Conservation (phyloP, 306 rosid genomes). For the Pyrus bretschneideri region DNA sequence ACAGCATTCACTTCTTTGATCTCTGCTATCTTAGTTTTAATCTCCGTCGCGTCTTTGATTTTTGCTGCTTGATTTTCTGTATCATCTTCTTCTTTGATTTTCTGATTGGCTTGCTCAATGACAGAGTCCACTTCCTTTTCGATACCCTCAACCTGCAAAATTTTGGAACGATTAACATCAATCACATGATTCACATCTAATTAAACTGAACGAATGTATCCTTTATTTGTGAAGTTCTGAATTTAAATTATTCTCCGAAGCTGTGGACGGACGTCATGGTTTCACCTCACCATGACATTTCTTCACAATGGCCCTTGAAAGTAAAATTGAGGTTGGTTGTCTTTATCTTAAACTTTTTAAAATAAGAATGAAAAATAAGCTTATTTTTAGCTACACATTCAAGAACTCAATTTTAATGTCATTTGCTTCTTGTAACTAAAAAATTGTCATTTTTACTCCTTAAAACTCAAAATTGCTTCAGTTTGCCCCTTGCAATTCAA, state of each 20-base stretch:
- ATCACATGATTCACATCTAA: background rate
- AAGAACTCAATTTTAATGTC: too few species aligned
- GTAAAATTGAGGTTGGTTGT: background rate
- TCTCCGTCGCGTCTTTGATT: background rate
- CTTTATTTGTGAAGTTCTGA: too few species aligned
- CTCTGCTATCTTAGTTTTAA: background rate
- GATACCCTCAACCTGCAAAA: conserved; percentile 36
- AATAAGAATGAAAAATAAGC: too few species aligned
- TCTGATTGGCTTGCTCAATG: conserved; percentile 11
- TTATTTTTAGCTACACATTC: too few species aligned
- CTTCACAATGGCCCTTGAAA: background rate
- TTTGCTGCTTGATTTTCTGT: background rate
- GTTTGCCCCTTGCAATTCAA: too few species aligned
- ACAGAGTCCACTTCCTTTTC: conserved; percentile 25
- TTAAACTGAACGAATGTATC: background rate
- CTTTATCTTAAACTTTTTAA: too few species aligned
- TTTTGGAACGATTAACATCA: background rate
- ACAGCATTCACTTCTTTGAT: background rate
- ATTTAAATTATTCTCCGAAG: background rate
- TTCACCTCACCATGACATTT: background rate
- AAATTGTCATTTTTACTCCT: too few species aligned
- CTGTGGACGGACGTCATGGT: background rate
- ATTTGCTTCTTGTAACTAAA: too few species aligned
- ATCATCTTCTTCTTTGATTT: background rate
- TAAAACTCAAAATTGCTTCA: too few species aligned